Conservation (phyloP, 192 early-diverging fungal genomes). For the Nowakowskiella sp. region DNA sequence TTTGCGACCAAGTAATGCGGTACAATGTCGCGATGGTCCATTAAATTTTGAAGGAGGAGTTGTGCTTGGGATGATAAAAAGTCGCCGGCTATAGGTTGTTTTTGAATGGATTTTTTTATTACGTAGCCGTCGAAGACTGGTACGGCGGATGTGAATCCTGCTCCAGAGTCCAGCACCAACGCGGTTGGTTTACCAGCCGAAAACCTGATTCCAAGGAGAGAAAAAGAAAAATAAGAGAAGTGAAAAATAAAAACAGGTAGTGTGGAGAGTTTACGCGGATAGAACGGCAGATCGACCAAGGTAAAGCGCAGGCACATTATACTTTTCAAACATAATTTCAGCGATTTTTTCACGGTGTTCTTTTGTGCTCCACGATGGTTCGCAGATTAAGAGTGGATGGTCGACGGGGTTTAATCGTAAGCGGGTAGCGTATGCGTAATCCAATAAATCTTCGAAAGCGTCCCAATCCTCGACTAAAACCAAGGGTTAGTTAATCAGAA, state of each 20-base stretch:
- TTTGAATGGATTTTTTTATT: conserved; percentile 70
- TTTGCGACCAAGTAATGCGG: conserved; percentile 77
- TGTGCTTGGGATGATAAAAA: conserved; percentile 68
- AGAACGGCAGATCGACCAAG: conserved; percentile 86
- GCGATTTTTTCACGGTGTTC: conserved; percentile 76
- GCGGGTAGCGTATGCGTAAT: conserved; percentile 66
- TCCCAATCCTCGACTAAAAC: conserved; percentile 87
- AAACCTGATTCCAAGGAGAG: conserved; percentile 50
- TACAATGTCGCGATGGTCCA: conserved; percentile 47
- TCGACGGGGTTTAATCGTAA: conserved; percentile 69
- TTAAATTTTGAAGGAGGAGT: conserved; percentile 42
- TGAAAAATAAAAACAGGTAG: neutral
- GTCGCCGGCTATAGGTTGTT: conserved; percentile 74
- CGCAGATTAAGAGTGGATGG: conserved; percentile 86
- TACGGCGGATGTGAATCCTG: conserved; percentile 74
- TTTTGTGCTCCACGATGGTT: conserved; percentile 85
- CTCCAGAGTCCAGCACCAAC: conserved; percentile 89
- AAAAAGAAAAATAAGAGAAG: conserved; percentile 4
- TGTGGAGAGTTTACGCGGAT: conserved; percentile 54
- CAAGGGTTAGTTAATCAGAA: neutral
- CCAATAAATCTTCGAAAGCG: conserved; percentile 82
- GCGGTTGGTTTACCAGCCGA: conserved; percentile 80
- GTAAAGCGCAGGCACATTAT: conserved; percentile 87
- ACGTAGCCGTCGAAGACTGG: conserved; percentile 98
- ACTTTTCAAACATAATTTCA: conserved; percentile 94